These are phyloP conservation scores for Drosera capensis DNA, from an alignment of 148 eudicot genomes.

Conservation along the genomic window DNA sequence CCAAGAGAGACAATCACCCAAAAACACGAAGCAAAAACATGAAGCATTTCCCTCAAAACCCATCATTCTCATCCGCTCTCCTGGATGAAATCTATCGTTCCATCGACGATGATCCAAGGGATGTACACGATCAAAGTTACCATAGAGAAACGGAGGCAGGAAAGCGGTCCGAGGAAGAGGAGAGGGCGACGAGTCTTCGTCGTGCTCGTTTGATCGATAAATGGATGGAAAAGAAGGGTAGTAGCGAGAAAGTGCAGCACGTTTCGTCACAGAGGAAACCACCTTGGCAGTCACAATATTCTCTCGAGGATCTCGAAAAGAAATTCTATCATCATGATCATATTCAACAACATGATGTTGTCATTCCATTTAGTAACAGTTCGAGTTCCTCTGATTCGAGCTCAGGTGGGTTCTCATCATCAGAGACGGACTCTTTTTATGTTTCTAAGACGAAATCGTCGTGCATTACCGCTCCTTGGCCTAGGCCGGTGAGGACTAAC, in stretches of 20 bases:
- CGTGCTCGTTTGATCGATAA: slow-evolving; percentile 45
- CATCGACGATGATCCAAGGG: slow-evolving; percentile 13
- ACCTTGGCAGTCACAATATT: neutral
- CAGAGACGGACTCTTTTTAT: slow-evolving; percentile 33
- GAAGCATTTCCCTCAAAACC: slow-evolving; percentile 18
- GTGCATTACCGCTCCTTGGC: slow-evolving; percentile 18
- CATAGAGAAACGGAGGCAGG: slow-evolving; percentile 7
- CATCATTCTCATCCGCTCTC: slow-evolving; percentile 59
- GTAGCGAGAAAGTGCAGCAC: slow-evolving; percentile 4
- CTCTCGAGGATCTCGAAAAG: neutral
- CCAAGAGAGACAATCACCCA: slow-evolving; percentile 22
- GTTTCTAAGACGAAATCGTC: slow-evolving; percentile 11
- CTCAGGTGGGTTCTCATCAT: slow-evolving; percentile 34
- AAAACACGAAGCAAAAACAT: slow-evolving; percentile 8
- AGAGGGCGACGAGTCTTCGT: slow-evolving; percentile 20
- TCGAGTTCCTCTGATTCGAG: slow-evolving; percentile 37
- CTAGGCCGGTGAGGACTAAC: slow-evolving; percentile 30
- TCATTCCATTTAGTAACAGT: slow-evolving; percentile 35
- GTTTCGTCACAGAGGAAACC: neutral
- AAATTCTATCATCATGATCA: slow-evolving; percentile 7
- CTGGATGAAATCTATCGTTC: slow-evolving; percentile 60
- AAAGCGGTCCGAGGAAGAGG: neutral
- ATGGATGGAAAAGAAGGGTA: slow-evolving; percentile 51
- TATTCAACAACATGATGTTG: slow-evolving; percentile 13
- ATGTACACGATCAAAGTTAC: neutral